A percentile compares a stretch with the other conserved stretches of the same genome.
Evolutionary conservation across 768 basidiomycete species (phyloP).

Genomic region (Amanita pallidorosea): DNA sequence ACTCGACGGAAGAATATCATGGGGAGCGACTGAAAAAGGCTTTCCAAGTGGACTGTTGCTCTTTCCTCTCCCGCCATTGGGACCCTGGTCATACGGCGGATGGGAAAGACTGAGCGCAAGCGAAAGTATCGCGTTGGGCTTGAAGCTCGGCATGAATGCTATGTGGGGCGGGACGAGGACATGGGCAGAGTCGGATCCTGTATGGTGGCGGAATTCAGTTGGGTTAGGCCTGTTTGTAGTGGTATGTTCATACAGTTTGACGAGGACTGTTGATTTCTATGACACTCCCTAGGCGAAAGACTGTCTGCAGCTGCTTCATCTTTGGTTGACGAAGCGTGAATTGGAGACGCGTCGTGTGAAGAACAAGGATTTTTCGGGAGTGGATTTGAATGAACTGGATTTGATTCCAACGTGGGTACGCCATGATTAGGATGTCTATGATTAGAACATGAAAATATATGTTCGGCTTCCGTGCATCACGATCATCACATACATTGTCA

Average conservation of each 20-base stretch:
- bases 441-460: too few species aligned
- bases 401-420: slow-evolving; percentile 28
- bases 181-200: slow-evolving; percentile 64
- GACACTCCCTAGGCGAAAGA: slow-evolving; percentile 45
- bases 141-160: slow-evolving; percentile 31
- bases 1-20: slow-evolving; percentile 5
- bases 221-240: slow-evolving; percentile 3
- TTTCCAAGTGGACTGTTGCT: background rate
- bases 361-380: slow-evolving; percentile 60
- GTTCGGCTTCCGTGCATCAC: too few species aligned
- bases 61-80: slow-evolving; percentile 13
- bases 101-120: slow-evolving; percentile 15
- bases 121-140: slow-evolving; percentile 17
- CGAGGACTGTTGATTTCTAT: slow-evolving; percentile 30
- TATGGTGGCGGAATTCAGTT: slow-evolving; percentile 37
- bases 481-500: too few species aligned
- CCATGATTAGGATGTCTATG: background rate
- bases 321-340: slow-evolving; percentile 64
- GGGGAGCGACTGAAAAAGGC: slow-evolving; percentile 2
- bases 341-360: slow-evolving; percentile 58
- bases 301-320: slow-evolving; percentile 52
- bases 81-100: slow-evolving; percentile 5
- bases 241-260: background rate
- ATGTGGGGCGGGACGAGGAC: slow-evolving; percentile 45
- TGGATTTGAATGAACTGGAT: slow-evolving; percentile 59